Base-by-base conservation (phyloP, 106 monocot genomes). In the Alisma plantagoaquatica region DNA sequence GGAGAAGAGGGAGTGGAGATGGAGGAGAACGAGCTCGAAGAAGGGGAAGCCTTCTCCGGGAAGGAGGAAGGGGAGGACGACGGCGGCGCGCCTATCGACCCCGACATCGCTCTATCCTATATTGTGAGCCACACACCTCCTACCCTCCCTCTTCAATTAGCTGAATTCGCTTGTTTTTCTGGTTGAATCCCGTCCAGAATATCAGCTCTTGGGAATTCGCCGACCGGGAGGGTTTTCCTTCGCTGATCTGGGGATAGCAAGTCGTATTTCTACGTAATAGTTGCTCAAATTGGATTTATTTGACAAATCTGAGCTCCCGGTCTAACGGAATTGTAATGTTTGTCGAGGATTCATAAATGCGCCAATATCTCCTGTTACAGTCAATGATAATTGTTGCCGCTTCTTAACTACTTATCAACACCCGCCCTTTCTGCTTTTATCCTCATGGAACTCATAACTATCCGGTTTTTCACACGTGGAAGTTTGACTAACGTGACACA, bases 21-120 rank as follows among this genome's bases (percentile, higher is more conserved):
- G 54, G 54, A 65, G 41, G 54, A 54, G 22, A 54, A 30, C 54
- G 64, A 65, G 53, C 26, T 65, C 10, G 64, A 65, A 46, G 64
- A 65, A 42, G 50, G 63, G 33, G 63, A 63, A 20, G 63, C 52
- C 15, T 27, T 22, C 35, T 63, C 24, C 38, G 24, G 63, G 23
- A 16, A 16, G 22, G 51, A 51, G 16, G 50, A 63, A n/a, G 63
- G 46, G 18, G 50, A 8, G 8, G 61, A 19, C 22, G 24, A 54
- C 16, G 63, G 53, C 17, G 24, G 8, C 6, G 61, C 18, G 14
- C 14, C 31, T 23, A 10, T 63, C 51, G 54, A 65, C 27, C 64
- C 64, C 9, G 64, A 65, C 29, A 20, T 45, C 54, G 25, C 19
- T 31, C 54, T 65, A 10, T 65, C 53, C 19, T 65, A 65, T 53